Conservation (phyloP, 371 early-diverging fungal species). For the Lichtheimia ornata region DNA sequence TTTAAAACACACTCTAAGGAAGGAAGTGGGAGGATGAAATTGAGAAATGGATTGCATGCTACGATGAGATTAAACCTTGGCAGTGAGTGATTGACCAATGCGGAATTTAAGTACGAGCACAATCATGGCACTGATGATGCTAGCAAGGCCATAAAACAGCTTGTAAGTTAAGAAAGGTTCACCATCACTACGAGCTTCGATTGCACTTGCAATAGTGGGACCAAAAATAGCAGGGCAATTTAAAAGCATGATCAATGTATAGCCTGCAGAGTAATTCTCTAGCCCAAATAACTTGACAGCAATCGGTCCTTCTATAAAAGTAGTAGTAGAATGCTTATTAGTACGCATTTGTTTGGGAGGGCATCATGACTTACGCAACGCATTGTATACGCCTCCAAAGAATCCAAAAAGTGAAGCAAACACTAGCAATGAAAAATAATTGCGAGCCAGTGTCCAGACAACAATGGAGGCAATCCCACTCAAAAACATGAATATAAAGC, state of each 20-base stretch:
- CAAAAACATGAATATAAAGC: background rate
- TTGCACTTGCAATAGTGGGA: constrained; percentile 22
- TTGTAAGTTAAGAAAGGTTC: constrained; percentile 23
- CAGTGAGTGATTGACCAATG: background rate
- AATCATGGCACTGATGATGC: background rate
- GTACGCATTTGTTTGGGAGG: background rate
- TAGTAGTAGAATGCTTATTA: background rate
- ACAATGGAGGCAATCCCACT: constrained; percentile 1
- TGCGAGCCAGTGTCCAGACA: constrained; percentile 32
- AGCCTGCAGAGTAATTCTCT: constrained; percentile 17
- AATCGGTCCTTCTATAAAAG: constrained; percentile 11
- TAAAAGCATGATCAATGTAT: constrained; percentile 19
- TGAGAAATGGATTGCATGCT: too few species aligned
- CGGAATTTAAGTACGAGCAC: background rate
- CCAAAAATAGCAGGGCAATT: constrained; percentile 20
- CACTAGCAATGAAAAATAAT: constrained; percentile 17
- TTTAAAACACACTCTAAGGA: too few species aligned
- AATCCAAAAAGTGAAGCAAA: constrained; percentile 23
- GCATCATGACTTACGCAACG: constrained; percentile 7
- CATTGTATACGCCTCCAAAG: constrained; percentile 20
- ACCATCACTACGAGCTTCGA: constrained; percentile 7
- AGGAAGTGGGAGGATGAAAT: too few species aligned
- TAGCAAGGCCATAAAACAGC: constrained; percentile 17
- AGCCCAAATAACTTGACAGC: constrained; percentile 16
- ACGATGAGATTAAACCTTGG: constrained; percentile 2